Evolutionary conservation across 768 basidiomycete genomes (phyloP), one percentile per base, ranked within the genome.

Genomic region (Lactarius deliciosus): DNA sequence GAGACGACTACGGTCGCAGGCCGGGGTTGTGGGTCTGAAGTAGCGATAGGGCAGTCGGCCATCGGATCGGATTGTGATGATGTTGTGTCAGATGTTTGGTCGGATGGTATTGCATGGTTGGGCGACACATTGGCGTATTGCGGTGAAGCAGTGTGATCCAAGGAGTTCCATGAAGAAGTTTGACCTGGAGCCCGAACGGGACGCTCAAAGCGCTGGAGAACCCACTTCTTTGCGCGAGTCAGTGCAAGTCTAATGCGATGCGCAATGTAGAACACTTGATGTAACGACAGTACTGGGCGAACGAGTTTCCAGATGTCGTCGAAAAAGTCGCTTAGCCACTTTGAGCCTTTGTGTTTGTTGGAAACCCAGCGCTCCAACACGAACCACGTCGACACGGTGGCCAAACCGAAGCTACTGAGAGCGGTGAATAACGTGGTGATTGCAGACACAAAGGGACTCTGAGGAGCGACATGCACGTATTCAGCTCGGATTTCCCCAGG

Each of bases 351-450:
- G 72, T 89, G 85, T 16, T 82, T 80, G 28, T 79, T 75, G 76
- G 84, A 90, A 11, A 85, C 81, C 81, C 83, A 87, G 13, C 85
- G 83, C 73, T 91, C 89, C 5, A 84, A 86, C 13, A 85, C 84
- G 72, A 90, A 89, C 89, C 89, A 91, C 1, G 83, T 77, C 0
- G 88, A 89, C 8, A 90, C 89, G 3, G 89, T 88, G 10, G 81
- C 78, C 11, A 90, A 82, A 55, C 88, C 88, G 70, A 89, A 87
- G 11, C 84, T 86, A 18, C 88, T 90, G 74, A 88, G 85, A 3
- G 86, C 81, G 43, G 90, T 92, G 70, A 92, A 84, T 38, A 92
- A 85, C 7, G 91, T 88, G 20, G 90, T 91, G 65, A 92, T 81
- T 0, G 84, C 86, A 25, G 85, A 87, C 1, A 89, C 90, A 45